Evolutionary conservation across 2,329 filamentous ascomycete genomes (phyloP).

Genomic region (Aspergillus tanneri): DNA sequence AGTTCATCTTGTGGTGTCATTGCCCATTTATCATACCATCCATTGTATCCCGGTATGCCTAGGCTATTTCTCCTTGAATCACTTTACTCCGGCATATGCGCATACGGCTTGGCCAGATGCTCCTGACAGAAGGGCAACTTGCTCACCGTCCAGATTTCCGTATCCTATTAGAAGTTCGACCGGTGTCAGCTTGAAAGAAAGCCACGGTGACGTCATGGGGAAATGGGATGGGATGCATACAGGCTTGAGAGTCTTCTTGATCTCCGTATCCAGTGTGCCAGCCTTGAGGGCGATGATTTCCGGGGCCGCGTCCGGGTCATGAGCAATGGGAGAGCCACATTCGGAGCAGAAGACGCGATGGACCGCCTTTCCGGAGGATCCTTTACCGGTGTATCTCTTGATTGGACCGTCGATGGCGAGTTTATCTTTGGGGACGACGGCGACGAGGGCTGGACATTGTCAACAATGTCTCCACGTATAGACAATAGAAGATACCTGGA

Average conservation of each 20-base stretch:
- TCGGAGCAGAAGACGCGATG: conserved; percentile 69
- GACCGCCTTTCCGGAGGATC: conserved; percentile 61
- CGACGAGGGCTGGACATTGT: conserved; percentile 55
- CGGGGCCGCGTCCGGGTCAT: conserved; percentile 69
- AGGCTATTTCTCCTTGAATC: too few relatives aligned
- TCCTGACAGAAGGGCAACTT: conserved; percentile 71
- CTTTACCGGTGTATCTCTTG: conserved; percentile 63
- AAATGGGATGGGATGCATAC: conserved; percentile 21
- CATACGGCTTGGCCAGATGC: conserved; percentile 61
- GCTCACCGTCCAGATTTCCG: conserved; percentile 67
- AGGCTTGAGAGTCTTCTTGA: conserved; percentile 68
- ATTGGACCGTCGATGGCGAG: conserved; percentile 62
- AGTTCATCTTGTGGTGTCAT: too few relatives aligned
- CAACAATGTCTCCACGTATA: not conserved
- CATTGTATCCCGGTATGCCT: conserved; percentile 1
- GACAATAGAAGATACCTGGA: not conserved
- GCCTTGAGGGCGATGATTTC: conserved; percentile 69
- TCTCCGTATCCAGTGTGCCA: conserved; percentile 61
- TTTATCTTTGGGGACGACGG: conserved; percentile 65
- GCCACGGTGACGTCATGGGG: conserved; percentile 11
- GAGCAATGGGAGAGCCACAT: conserved; percentile 68
- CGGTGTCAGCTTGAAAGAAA: too few relatives aligned
- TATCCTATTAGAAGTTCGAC: conserved; percentile 41
- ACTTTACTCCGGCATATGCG: conserved; percentile 60
- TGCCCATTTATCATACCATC: too few relatives aligned